These are phyloP conservation scores for Cyberlindnera mississippiensis DNA, from an alignment of 805 yeast genomes.

Conservation along the genomic window DNA sequence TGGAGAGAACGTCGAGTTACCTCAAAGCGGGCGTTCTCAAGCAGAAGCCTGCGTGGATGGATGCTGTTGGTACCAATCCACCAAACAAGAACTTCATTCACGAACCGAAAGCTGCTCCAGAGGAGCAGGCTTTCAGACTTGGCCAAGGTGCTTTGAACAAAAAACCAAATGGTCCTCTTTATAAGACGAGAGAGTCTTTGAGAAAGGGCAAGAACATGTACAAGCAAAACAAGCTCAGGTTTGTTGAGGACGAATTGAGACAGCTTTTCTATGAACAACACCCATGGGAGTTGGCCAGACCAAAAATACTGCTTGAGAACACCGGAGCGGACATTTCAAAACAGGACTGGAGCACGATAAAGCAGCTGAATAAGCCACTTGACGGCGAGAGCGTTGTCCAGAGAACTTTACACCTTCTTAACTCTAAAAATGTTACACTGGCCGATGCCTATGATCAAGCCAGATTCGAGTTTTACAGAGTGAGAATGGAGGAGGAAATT, in stretches of 20 bases:
- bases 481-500: conserved; percentile 80
- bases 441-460: conserved; percentile 80
- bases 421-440: conserved; percentile 31
- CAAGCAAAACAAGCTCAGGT: conserved; percentile 25
- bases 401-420: conserved; percentile 56
- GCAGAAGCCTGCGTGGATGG: conserved; percentile 84
- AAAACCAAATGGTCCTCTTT: conserved; percentile 21
- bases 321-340: conserved; percentile 49
- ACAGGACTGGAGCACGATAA: conserved; percentile 75
- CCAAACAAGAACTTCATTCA: conserved; percentile 57
- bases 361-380: conserved; percentile 67
- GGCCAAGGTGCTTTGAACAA: conserved; percentile 15
- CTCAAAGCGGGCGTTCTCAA: conserved; percentile 65
- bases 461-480: conserved; percentile 80
- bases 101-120: conserved; percentile 20
- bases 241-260: conserved; percentile 72
- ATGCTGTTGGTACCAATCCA: conserved; percentile 78
- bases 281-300: conserved; percentile 97
- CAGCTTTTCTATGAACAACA: conserved; percentile 83
- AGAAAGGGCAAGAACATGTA: conserved; percentile 12
- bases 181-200: conserved; percentile 30
- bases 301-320: conserved; percentile 77
- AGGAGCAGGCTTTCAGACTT: conserved; percentile 5
- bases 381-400: conserved; percentile 91
- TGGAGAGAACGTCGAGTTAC: conserved; percentile 77